phyloP scores from a whole-genome alignment of 345 rosid species.

The Excoecaria agallocha region DNA sequence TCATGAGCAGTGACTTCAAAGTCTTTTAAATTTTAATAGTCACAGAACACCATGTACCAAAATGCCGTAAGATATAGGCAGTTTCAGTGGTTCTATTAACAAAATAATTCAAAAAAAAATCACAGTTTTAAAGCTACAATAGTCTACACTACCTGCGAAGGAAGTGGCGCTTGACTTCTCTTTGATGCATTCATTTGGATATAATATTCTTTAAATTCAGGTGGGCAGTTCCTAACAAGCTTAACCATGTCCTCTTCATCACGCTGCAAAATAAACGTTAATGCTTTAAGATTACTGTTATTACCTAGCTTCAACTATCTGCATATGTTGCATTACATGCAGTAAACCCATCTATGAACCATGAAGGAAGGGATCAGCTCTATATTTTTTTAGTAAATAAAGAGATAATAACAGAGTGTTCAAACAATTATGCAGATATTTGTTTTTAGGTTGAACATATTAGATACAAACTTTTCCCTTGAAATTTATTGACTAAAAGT shows the following conservation, averaged over 20 bases:
- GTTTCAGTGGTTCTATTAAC: neutral
- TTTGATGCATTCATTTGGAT: slow-evolving; percentile 93
- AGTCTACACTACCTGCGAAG: slow-evolving; percentile 58
- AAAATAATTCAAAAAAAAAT: neutral
- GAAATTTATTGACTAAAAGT: neutral
- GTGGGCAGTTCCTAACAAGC: slow-evolving; percentile 69
- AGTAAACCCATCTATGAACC: neutral
- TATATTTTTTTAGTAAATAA: neutral
- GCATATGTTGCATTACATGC: neutral
- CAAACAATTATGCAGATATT: neutral
- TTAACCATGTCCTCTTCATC: slow-evolving; percentile 81
- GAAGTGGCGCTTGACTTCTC: slow-evolving; percentile 91
- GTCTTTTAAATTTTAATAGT: no score
- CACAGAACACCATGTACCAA: neutral
- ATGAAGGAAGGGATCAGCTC: no score
- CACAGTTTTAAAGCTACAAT: neutral
- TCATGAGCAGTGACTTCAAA: neutral
- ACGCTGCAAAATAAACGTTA: slow-evolving; percentile 47
- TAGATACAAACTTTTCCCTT: neutral
- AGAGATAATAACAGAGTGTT: neutral
- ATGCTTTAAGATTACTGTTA: neutral
- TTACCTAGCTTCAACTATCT: slow-evolving; percentile 14
- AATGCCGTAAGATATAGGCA: neutral
- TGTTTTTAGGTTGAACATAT: neutral
- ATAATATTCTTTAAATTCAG: slow-evolving; percentile 84